These are phyloP conservation scores for Lepidium campestre DNA, from an alignment of 441 rosid genomes.

Conservation along the genomic window DNA sequence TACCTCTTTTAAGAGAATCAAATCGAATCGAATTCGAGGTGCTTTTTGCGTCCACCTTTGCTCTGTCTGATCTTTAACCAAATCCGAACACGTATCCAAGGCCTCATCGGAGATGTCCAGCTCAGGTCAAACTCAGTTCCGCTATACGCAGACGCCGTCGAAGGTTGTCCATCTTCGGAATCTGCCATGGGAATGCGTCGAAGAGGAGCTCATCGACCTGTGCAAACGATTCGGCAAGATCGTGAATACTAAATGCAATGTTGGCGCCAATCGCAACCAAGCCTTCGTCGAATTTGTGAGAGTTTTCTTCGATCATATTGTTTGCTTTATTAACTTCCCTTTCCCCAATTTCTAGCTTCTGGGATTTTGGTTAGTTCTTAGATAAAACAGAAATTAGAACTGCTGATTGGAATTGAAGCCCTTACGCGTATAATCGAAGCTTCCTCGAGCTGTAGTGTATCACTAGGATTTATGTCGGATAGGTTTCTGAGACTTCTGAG, in stretches of 20 bases:
- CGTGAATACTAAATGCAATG: slow-evolving; percentile 93
- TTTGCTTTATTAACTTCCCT: neutral
- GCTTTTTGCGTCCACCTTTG: slow-evolving; percentile 7
- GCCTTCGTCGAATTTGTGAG: slow-evolving; percentile 94
- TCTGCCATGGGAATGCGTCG: slow-evolving; percentile 93
- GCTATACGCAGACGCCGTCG: slow-evolving; percentile 98
- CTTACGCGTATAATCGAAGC: neutral
- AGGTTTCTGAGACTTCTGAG: neutral
- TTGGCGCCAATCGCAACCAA: slow-evolving; percentile 95
- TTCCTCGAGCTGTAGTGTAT: neutral
- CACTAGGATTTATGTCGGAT: neutral
- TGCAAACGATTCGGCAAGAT: slow-evolving; percentile 94
- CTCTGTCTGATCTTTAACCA: neutral
- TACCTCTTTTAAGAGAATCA: neutral
- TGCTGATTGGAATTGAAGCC: slow-evolving; percentile 1
- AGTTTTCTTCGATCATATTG: neutral
- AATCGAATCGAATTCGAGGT: slow-evolving; percentile 2
- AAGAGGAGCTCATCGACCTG: slow-evolving; percentile 91
- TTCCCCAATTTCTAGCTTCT: neutral
- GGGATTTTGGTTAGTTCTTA: neutral
- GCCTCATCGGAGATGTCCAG: slow-evolving; percentile 23
- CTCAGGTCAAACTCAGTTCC: slow-evolving; percentile 76
- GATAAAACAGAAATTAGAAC: neutral
- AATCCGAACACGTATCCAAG: neutral
- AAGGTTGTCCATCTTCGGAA: slow-evolving; percentile 93